Evolutionary conservation across 2,329 filamentous ascomycete genomes (phyloP).

Genomic region (Pseudocercospora cruenta): DNA sequence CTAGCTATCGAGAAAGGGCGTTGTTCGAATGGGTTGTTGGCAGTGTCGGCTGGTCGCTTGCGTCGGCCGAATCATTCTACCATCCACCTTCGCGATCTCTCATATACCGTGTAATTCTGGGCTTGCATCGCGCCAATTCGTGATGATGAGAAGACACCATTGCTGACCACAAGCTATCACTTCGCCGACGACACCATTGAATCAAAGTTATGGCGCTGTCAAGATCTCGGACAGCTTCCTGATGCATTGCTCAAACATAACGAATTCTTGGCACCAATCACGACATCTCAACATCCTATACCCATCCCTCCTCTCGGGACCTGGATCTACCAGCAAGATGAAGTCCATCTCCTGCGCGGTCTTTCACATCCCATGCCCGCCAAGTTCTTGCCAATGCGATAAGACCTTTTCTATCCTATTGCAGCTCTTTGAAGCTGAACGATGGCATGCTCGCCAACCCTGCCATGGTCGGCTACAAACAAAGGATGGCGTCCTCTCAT

Average conservation of each 20-base stretch:
- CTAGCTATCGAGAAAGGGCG: too few relatives aligned
- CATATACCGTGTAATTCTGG: too few relatives aligned
- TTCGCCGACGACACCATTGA: too few relatives aligned
- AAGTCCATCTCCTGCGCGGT: neutral
- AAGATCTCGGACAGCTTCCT: neutral
- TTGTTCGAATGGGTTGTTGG: too few relatives aligned
- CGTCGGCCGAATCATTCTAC: too few relatives aligned
- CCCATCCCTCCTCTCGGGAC: neutral
- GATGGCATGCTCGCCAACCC: conserved; percentile 6
- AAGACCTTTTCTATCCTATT: conserved; percentile 13
- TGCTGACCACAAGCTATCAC: too few relatives aligned
- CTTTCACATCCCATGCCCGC: conserved; percentile 1
- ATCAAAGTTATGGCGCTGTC: too few relatives aligned
- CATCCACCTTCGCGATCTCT: too few relatives aligned
- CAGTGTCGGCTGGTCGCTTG: too few relatives aligned
- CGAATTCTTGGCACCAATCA: conserved; percentile 13
- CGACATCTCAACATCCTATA: conserved; percentile 14
- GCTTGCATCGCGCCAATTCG: too few relatives aligned
- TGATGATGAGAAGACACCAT: too few relatives aligned
- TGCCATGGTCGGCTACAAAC: conserved; percentile 2
- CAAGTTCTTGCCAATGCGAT: conserved; percentile 13
- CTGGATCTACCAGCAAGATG: neutral
- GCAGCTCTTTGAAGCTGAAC: conserved; percentile 1
- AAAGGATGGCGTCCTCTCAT: conserved; percentile 14
- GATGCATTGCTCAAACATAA: neutral